Base-by-base conservation (phyloP, 2,329 filamentous ascomycete species). In the Herpotrichia juniperi region DNA sequence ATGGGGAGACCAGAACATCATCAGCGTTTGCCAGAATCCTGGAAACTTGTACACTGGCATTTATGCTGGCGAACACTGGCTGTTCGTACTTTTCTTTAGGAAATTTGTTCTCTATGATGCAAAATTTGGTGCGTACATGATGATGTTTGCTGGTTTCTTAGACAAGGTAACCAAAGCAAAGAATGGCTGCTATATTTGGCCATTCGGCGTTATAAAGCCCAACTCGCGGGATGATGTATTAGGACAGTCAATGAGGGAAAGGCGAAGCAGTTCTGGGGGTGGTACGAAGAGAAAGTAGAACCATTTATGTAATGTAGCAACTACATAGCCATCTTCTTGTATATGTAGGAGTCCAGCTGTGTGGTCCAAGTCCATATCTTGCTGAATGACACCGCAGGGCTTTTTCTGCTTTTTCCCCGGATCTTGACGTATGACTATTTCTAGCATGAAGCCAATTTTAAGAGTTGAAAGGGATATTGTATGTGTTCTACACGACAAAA, bases 31-130 rank as follows among this genome's bases (percentile, higher is more conserved):
- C 16, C 22, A 71, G 16, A 76, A 78, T 57, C 76, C 76, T 0
- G 76, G 76, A 1, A 69, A 76, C 25, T 68, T 78, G 57, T 62
- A 51, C 34, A 77, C 74, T 9, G 69, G 39, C 17, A 46, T 44
- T 26, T 32, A 44, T 48, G 12, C 48, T 21, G 9, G 8, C 22
- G 12, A 48, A 32, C 22, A 30, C 22, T 35, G 25, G 42, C 17
- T 48, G 17, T 26, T 35, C n/a, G 31, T 44, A n/a, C 24, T 47
- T 16, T 30, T 50, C 5, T 25, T 56, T 1, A 51, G 21, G 25
- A 17, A 25, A n/a, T 17, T 46, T 14, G 24, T 53, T 4, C 43
- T 58, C 9, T 58, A 56, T 31, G 17, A 46, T 2, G 24, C 48
- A 11, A 35, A 35, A 22, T 39, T 31, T 25, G 53, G 46, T 10